Base-by-base conservation (phyloP, 371 early-diverging fungal species). In the Mortierella polycephala region DNA sequence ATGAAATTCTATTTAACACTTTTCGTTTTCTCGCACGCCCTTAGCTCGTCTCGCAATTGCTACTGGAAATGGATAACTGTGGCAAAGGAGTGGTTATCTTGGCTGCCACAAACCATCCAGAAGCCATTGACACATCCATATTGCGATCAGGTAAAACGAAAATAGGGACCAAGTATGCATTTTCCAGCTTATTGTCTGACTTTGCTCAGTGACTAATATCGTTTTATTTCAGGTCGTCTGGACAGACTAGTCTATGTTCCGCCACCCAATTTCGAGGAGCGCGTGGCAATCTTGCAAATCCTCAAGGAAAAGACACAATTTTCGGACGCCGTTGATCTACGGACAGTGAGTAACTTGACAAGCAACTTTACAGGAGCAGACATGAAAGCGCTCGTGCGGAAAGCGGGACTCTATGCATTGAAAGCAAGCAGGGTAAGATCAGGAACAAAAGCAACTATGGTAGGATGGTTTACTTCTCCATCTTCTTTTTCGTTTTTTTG, bases 71-170 rank as follows among this genome's bases (percentile, higher is more conserved):
- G 75, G 98, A 97, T 77, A 88, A 86, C 20, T 77, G 72, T 56
- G 63, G 62, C 9, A 77, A 85, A 23, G 75, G 85, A 23, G 89
- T 93, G 16, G 85, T 93, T 10, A 60, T 96, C 5, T 69, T 96
- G 47, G 95, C 91, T 0, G 98, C 99, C 0, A 97, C 99, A 3
- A 99, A 97, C 73, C 92, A 94, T 71, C 95, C 94, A 0, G 90
- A 90, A 55, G 74, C 89, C 2, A 90, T 96, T 59, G 96, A 96
- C 70, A 61, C 88, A 54, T 82, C 96, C 46, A 90, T 96, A 64
- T 52, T 97, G 71, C 81, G 95, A 45, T 93, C 98, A 37, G 99
- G 96, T 83, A 83, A 75, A 59, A 59, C 20, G 6, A 45, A 20
- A 51, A 11, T 37, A 9, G 14, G 20, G 0, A 37, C 14, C 13